phyloP scores from a whole-genome alignment of 495 filamentous ascomycete species.

The Neurospora sp. region DNA sequence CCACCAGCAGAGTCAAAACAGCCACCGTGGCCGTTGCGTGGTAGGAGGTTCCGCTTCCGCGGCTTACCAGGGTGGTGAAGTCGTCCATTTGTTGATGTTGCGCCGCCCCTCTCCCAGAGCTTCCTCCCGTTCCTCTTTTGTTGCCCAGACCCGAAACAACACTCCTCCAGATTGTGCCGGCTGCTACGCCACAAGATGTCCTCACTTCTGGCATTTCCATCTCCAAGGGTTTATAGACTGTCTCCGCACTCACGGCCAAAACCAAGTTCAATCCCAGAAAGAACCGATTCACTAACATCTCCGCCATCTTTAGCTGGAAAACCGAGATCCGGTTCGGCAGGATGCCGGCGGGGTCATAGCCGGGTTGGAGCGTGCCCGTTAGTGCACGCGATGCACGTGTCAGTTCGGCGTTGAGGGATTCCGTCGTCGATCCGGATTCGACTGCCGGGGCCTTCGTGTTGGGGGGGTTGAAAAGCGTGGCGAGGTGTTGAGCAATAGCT shows the following conservation, averaged over 20 bases:
- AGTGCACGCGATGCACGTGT: slow-evolving; percentile 23
- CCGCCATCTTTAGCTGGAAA: slow-evolving; percentile 28
- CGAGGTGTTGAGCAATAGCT: slow-evolving; percentile 27
- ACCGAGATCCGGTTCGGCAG: slow-evolving; percentile 22
- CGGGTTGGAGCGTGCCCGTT: slow-evolving; percentile 18
- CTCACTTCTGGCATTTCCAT: not conserved
- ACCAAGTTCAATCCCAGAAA: slow-evolving; percentile 39
- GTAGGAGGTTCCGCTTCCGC: slow-evolving; percentile 39
- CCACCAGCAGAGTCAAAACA: slow-evolving; percentile 33
- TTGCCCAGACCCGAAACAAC: not conserved
- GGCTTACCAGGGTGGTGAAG: slow-evolving; percentile 31
- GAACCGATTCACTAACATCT: slow-evolving; percentile 40
- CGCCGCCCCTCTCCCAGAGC: not conserved
- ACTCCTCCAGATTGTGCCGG: not conserved
- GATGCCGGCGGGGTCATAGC: slow-evolving; percentile 25
- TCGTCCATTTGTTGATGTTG: slow-evolving; percentile 18
- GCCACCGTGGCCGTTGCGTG: slow-evolving; percentile 30
- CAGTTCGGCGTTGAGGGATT: slow-evolving; percentile 15
- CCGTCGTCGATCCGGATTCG: slow-evolving; percentile 7
- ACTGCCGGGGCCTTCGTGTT: slow-evolving; percentile 28
- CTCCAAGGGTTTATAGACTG: not conserved
- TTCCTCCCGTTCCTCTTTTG: not conserved
- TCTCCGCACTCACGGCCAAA: not conserved
- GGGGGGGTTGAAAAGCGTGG: slow-evolving; percentile 17
- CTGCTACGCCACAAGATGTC: not conserved